Conservation (phyloP, 768 basidiomycete species). For the Tylopilus rubrobrunneus region DNA sequence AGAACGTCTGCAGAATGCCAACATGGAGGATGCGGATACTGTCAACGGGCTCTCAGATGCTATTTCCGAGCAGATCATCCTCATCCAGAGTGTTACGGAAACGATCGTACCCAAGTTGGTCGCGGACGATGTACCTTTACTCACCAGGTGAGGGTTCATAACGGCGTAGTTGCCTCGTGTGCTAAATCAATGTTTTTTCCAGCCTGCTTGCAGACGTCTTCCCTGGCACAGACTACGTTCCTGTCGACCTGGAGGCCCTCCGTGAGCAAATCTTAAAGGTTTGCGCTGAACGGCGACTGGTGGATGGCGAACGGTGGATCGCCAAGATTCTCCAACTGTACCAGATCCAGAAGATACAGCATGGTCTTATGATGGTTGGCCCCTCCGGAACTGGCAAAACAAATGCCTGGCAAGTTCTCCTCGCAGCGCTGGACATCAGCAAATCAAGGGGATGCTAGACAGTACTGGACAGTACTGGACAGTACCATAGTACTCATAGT, state of each 20-base stretch:
- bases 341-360: slow-evolving; percentile 99
- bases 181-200: background rate
- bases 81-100: slow-evolving; percentile 97
- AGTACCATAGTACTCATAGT: too few species aligned
- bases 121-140: slow-evolving; percentile 91
- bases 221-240: slow-evolving; percentile 89
- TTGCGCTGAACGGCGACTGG: slow-evolving; percentile 81
- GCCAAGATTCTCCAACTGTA: slow-evolving; percentile 96
- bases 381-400: slow-evolving; percentile 97
- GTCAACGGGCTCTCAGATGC: slow-evolving; percentile 60
- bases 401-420: slow-evolving; percentile 92
- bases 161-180: background rate
- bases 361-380: slow-evolving; percentile 99
- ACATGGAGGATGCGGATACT: slow-evolving; percentile 39
- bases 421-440: slow-evolving; percentile 86
- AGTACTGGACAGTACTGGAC: too few species aligned
- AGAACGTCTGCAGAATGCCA: slow-evolving; percentile 61
- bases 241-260: slow-evolving; percentile 83
- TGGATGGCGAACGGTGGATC: slow-evolving; percentile 86
- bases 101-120: slow-evolving; percentile 98
- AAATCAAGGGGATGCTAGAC: too few species aligned
- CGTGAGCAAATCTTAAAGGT: slow-evolving; percentile 84
- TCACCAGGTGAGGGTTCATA: slow-evolving; percentile 66
- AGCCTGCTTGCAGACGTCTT: slow-evolving; percentile 96
- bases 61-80: slow-evolving; percentile 88